A percentile compares a stretch with the other conserved stretches of the same genome.
Conservation (phyloP, 129 eudicot genomes). For the Pittosporum tobira region DNA sequence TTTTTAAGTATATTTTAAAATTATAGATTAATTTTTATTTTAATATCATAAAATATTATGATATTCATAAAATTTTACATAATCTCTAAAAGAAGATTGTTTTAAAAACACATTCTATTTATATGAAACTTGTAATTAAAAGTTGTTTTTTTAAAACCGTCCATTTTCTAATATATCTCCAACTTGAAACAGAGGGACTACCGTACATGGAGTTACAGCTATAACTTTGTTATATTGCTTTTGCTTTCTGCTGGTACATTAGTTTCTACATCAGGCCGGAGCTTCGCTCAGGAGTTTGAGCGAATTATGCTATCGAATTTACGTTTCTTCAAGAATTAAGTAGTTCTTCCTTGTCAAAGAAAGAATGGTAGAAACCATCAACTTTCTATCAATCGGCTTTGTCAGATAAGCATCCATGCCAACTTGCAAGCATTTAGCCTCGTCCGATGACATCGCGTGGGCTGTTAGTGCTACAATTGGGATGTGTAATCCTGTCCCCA, state of each 20-base stretch:
- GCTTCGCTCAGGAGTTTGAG: too few relatives aligned
- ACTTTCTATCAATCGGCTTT: constrained; percentile 84
- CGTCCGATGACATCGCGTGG: constrained; percentile 98
- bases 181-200: too few relatives aligned
- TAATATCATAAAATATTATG: too few relatives aligned
- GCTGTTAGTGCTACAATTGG: constrained; percentile 93
- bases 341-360: constrained; percentile 50
- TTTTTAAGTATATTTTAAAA: too few relatives aligned
- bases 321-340: constrained; percentile 13
- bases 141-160: too few relatives aligned
- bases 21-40: too few relatives aligned
- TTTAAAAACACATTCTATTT: too few relatives aligned
- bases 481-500: constrained; percentile 43
- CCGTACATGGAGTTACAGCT: neutral
- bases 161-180: too few relatives aligned
- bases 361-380: constrained; percentile 87
- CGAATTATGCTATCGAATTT: neutral
- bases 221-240: neutral
- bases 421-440: constrained; percentile 85
- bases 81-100: too few relatives aligned
- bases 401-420: constrained; percentile 99
- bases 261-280: neutral
- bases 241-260: neutral
- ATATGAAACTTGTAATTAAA: too few relatives aligned
- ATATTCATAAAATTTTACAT: too few relatives aligned